phyloP scores from a whole-genome alignment of 768 basidiomycete species.

The Rhodotorula diobovata region DNA sequence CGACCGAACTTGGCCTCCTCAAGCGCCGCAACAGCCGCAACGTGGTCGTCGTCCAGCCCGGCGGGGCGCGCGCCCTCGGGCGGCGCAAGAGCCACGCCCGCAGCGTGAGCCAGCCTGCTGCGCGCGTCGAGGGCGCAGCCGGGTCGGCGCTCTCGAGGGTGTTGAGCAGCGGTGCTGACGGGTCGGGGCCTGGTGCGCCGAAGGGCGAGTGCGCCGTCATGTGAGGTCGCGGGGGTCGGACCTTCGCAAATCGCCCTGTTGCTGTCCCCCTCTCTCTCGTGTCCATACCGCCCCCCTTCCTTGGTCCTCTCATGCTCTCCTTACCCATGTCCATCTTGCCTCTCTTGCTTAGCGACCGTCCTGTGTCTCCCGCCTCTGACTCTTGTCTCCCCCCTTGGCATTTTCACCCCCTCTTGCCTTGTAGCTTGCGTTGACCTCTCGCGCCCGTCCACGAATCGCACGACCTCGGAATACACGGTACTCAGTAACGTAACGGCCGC shows the following conservation, averaged over 20 bases:
- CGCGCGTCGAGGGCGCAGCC: not conserved
- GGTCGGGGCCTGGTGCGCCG: not conserved
- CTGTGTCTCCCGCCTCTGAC: not conserved
- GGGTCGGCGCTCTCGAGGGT: not conserved
- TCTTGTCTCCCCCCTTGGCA: not conserved
- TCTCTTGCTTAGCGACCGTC: too few species aligned
- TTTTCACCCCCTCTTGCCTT: too few species aligned
- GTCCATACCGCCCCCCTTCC: not conserved
- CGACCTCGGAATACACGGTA: too few species aligned
- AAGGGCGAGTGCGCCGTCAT: not conserved
- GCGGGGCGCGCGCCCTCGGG: conserved; percentile 7
- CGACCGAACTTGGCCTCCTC: not conserved
- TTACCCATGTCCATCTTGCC: not conserved
- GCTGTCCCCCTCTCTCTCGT: not conserved
- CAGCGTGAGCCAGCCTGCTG: conserved; percentile 15
- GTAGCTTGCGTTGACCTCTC: too few species aligned
- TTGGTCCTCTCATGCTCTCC: not conserved
- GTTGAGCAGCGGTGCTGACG: not conserved
- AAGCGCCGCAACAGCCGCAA: conserved; percentile 10
- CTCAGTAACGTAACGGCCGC: too few species aligned
- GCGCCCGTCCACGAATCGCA: too few species aligned
- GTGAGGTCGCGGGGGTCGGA: not conserved
- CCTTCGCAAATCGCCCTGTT: not conserved
- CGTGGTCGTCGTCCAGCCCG: conserved; percentile 3
- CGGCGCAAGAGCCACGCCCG: conserved; percentile 17